A percentile compares a stretch with the other conserved stretches of the same genome.
Evolutionary conservation across 1,284 basidiomycete species (phyloP).

Genomic region (Malassezia brasiliensis): DNA sequence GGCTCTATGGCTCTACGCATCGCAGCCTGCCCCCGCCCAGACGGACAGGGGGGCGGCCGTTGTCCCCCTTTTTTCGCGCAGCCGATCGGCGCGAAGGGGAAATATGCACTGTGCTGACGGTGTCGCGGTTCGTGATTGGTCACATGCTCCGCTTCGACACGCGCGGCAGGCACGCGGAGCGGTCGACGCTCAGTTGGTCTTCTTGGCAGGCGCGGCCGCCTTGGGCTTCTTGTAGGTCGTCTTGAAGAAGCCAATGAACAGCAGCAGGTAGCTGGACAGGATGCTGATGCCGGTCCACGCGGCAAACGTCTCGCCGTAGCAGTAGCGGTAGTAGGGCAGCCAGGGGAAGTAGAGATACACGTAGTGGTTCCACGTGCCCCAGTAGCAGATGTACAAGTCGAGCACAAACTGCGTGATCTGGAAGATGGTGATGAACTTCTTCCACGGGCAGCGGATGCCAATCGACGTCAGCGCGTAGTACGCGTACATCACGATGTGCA

Average conservation of each 20-base stretch:
- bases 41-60: too few species aligned
- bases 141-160: too few species aligned
- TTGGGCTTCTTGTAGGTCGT: slow-evolving; percentile 46
- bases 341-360: slow-evolving; percentile 51
- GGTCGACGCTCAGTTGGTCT: not conserved
- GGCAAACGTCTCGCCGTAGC: slow-evolving; percentile 76
- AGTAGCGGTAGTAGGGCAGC: slow-evolving; percentile 66
- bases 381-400: slow-evolving; percentile 10
- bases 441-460: slow-evolving; percentile 57
- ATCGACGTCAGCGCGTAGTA: slow-evolving; percentile 43
- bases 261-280: slow-evolving; percentile 64
- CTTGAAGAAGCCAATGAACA: slow-evolving; percentile 49
- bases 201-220: slow-evolving; percentile 11
- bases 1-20: too few species aligned
- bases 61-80: too few species aligned
- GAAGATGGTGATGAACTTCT: slow-evolving; percentile 86
- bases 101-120: too few species aligned
- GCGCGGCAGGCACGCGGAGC: too few species aligned
- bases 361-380: slow-evolving; percentile 23
- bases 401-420: slow-evolving; percentile 60
- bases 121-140: too few species aligned
- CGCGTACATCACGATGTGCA: slow-evolving; percentile 88
- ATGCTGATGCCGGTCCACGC: slow-evolving; percentile 80
- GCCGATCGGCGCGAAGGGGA: too few species aligned
- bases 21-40: too few species aligned